Base-by-base conservation (phyloP, 768 basidiomycete species). In the Candolleomyces aberdarensis region DNA sequence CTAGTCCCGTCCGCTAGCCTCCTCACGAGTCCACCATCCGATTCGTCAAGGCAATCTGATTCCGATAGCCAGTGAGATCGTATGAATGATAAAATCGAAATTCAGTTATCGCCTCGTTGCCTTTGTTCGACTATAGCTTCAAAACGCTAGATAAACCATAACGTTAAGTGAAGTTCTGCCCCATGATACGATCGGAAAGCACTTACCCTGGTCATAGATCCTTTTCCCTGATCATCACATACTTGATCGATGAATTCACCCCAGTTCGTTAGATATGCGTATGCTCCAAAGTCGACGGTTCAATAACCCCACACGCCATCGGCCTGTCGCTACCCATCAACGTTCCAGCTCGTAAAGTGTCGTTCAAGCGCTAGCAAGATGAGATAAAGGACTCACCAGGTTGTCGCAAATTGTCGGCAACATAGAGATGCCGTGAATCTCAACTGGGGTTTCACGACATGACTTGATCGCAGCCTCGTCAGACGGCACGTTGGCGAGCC, bases 271-370 rank as follows among this genome's bases (percentile, higher is more conserved):
- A 69, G 60, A 47, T 70, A 73, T 1, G 67, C 70, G 0, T 62
- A 56, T 53, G 71, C 72, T 4, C 70, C 62, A 31, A 67, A 69
- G 50, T 67, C 63, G 9, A 73, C 64, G 20, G 66, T 64, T 70
- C 72, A 73, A 46, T 67, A 69, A 3, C 72, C 72, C 64, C 67
- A 73, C 1, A 73, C 64, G 3, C 72, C 72, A 29, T 68, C 61
- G 14, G 66, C 63, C 50, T 68, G 67, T 3, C 70, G 70, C 72
- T 73, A 39, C 4, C 41, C 19, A 14, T 3, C 26, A 46, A 31
- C 20, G 32, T 36, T 36, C 11, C 6, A 8, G 11, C 6, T 8
- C 36, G 36, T 36, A 11, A n/a, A 56, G 31, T 36, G 10, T 31
- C 36, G 19, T n/a, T 15, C 26, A 17, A 36, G 10, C 39, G 19